Evolutionary conservation across 2,329 filamentous ascomycete species (phyloP).

Genomic region (Teratosphaeria pseudoeucalypti): DNA sequence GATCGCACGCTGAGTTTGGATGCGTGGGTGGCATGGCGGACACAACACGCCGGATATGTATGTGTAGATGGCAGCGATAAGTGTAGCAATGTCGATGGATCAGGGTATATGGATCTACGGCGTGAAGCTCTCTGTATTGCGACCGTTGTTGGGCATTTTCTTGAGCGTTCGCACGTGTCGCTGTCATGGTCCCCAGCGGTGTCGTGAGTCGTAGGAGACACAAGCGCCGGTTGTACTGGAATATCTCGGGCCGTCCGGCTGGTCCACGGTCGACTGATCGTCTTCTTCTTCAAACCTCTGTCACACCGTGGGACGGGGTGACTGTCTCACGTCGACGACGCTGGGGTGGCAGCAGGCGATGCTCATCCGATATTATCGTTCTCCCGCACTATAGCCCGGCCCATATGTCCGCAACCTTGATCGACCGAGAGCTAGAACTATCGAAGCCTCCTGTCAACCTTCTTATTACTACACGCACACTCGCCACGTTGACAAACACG

Average conservation of each 20-base stretch:
- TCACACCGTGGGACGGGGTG: background rate
- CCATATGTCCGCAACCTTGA: background rate
- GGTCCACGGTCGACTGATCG: no score
- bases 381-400: background rate
- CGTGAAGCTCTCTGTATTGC: background rate
- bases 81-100: background rate
- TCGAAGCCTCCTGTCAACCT: background rate
- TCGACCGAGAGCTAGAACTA: background rate
- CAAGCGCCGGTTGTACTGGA: background rate
- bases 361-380: background rate
- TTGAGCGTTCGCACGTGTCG: background rate
- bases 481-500: background rate
- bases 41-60: background rate
- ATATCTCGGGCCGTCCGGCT: background rate
- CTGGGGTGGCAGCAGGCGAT: background rate
- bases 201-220: background rate
- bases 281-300: background rate
- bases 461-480: background rate
- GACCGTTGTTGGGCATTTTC: background rate
- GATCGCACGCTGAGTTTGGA: background rate
- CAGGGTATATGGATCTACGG: background rate
- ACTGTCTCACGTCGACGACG: background rate
- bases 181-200: background rate
- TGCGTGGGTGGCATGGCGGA: background rate
- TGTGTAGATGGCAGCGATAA: background rate